Conservation (phyloP, 78 protist genomes). For the Speleostelium caveatum region DNA sequence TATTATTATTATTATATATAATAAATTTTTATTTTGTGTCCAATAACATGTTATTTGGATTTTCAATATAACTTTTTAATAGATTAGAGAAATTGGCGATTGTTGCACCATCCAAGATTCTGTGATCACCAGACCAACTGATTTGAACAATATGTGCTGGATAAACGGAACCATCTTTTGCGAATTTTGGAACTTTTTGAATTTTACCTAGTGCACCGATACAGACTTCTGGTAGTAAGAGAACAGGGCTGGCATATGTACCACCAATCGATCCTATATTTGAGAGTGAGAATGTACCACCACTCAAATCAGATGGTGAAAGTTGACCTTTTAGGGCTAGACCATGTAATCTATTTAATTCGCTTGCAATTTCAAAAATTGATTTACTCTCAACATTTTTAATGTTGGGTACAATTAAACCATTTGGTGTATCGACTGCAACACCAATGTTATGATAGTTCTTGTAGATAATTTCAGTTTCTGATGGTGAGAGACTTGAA, state of each 20-base stretch:
- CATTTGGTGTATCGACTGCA: conserved; percentile 96
- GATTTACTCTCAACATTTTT: conserved; percentile 90
- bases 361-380: conserved; percentile 93
- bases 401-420: conserved; percentile 96
- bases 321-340: conserved; percentile 44
- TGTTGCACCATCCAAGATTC: conserved; percentile 96
- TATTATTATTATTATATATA: no score
- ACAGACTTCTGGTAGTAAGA: conserved; percentile 87
- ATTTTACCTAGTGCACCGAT: conserved; percentile 88
- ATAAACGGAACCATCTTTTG: conserved; percentile 65
- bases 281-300: conserved; percentile 94
- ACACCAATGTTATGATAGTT: conserved; percentile 94
- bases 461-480: conserved; percentile 80
- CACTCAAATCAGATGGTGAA: conserved; percentile 69
- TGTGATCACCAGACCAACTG: conserved; percentile 95
- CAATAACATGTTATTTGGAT: conserved; percentile 89
- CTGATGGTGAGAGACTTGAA: conserved; percentile 60
- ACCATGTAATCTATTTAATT: conserved; percentile 91
- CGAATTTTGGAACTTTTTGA: conserved; percentile 89
- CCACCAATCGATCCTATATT: conserved; percentile 98
- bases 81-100: conserved; percentile 91
- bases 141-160: conserved; percentile 74
- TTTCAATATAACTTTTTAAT: conserved; percentile 83
- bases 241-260: conserved; percentile 91
- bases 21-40: conserved; percentile 86